phyloP scores from a whole-genome alignment of 2,329 filamentous ascomycete species.

The Cercospora zeina region DNA sequence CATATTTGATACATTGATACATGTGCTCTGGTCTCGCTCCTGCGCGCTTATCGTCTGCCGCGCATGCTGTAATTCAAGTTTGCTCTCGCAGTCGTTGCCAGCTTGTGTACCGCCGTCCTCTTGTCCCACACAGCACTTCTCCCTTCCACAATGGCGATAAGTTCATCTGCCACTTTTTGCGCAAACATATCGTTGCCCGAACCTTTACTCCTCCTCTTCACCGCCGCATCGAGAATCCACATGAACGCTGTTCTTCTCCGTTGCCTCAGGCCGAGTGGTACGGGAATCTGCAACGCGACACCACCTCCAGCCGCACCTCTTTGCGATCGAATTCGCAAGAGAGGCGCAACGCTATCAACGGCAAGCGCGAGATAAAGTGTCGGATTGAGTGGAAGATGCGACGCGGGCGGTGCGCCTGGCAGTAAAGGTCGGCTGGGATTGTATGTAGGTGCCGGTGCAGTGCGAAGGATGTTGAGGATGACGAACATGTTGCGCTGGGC shows the following conservation, averaged over 20 bases:
- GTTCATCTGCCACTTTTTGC: constrained; percentile 77
- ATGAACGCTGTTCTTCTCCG: constrained; percentile 74
- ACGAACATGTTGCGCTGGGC: constrained; percentile 91
- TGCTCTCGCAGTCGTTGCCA: constrained; percentile 73
- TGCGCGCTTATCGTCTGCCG: constrained; percentile 21
- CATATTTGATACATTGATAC: constrained; percentile 5
- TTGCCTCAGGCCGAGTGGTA: constrained; percentile 72
- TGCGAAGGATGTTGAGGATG: constrained; percentile 81
- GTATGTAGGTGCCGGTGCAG: constrained; percentile 73
- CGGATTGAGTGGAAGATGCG: constrained; percentile 83
- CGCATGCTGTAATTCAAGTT: constrained; percentile 56
- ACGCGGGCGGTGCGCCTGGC: constrained; percentile 70
- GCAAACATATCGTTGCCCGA: constrained; percentile 73
- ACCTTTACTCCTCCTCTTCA: constrained; percentile 71
- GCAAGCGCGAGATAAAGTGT: constrained; percentile 85
- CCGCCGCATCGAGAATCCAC: constrained; percentile 87
- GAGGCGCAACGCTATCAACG: constrained; percentile 87
- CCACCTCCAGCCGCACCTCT: constrained; percentile 84
- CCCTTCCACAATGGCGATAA: constrained; percentile 85
- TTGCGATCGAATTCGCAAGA: constrained; percentile 75
- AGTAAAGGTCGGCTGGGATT: constrained; percentile 70
- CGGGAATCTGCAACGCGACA: constrained; percentile 75
- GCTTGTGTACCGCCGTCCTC: constrained; percentile 74
- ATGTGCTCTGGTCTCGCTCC: not conserved
- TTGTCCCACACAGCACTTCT: constrained; percentile 81